Percentiles rank a stretch among this genome's conserved stretches.
Evolutionary conservation across 2,329 filamentous ascomycete species (phyloP).

Genomic region (Penicillium sp.): DNA sequence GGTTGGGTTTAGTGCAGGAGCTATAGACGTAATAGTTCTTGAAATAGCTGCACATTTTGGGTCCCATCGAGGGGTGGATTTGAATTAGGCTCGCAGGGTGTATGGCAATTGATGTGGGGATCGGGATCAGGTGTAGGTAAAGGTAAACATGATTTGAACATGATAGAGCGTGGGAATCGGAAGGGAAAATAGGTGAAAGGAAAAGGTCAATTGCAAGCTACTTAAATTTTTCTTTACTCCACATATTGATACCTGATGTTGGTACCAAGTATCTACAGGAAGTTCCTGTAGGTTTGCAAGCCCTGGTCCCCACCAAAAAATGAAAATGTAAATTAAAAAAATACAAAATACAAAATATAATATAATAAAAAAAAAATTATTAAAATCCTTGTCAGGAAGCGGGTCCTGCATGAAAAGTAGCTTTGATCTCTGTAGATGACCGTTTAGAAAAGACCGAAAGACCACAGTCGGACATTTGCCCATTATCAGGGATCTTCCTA

Average conservation of each 20-base stretch:
- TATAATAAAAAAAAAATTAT: neutral
- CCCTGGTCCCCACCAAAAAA: neutral
- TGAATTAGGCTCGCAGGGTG: neutral
- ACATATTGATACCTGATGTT: conserved; percentile 16
- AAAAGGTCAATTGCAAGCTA: conserved; percentile 7
- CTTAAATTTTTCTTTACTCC: conserved; percentile 9
- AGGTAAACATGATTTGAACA: neutral
- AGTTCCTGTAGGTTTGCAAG: conserved; percentile 1
- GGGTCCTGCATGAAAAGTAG: conserved; percentile 1
- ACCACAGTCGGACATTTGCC: conserved; percentile 20
- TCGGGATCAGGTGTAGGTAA: neutral
- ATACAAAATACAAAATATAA: neutral
- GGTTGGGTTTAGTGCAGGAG: conserved; percentile 65
- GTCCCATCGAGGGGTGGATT: conserved; percentile 8
- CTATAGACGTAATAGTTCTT: conserved; percentile 79
- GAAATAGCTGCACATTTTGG: conserved; percentile 60
- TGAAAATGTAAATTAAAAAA: neutral
- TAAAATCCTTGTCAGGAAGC: conserved; percentile 2
- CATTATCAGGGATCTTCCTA: conserved; percentile 21
- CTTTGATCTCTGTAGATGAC: conserved; percentile 7
- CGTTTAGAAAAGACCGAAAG: conserved; percentile 11
- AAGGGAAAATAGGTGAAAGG: neutral
- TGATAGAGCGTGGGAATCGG: neutral
- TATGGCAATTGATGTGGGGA: neutral
- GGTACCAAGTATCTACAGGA: conserved; percentile 17